Evolutionary conservation across 768 basidiomycete genomes (phyloP).

Genomic region (Kwoniella europaea): DNA sequence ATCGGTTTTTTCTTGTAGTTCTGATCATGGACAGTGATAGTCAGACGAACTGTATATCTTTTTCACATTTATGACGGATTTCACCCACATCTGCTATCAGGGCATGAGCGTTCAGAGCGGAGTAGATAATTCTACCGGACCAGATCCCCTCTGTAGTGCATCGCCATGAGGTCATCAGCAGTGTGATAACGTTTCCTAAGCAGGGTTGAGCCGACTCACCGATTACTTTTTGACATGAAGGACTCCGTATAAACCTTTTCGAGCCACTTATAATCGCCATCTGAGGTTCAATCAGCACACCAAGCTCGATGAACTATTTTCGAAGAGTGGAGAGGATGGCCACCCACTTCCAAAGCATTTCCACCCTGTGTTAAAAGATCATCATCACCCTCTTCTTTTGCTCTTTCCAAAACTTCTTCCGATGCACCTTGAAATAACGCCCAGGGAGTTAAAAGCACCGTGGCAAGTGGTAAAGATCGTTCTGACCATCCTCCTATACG

Average conservation of each 20-base stretch:
- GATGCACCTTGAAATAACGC: constrained; percentile 58
- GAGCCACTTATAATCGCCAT: constrained; percentile 82
- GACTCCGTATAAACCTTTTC: constrained; percentile 85
- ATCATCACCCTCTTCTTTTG: constrained; percentile 55
- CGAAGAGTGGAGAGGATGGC: no score
- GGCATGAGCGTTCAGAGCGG: constrained; percentile 70
- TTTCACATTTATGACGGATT: no score
- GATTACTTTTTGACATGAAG: constrained; percentile 88
- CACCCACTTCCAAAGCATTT: constrained; percentile 75
- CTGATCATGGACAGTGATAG: constrained; percentile 59
- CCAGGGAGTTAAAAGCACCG: constrained; percentile 56
- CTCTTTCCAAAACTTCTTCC: constrained; percentile 46
- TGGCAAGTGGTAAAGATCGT: constrained; percentile 54
- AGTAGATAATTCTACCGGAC: constrained; percentile 80
- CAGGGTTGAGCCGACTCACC: constrained; percentile 61
- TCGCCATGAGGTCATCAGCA: no score
- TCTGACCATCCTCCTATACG: constrained; percentile 57
- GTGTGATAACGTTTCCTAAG: constrained; percentile 39
- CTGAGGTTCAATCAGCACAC: constrained; percentile 11
- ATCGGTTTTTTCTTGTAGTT: constrained; percentile 91
- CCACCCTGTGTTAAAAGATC: constrained; percentile 66
- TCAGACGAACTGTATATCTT: not conserved
- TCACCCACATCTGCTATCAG: constrained; percentile 79
- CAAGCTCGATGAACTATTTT: no score
- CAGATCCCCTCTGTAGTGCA: constrained; percentile 50